phyloP scores from a whole-genome alignment of 2,329 filamentous ascomycete genomes.

The Pyrenophora seminiperda region DNA sequence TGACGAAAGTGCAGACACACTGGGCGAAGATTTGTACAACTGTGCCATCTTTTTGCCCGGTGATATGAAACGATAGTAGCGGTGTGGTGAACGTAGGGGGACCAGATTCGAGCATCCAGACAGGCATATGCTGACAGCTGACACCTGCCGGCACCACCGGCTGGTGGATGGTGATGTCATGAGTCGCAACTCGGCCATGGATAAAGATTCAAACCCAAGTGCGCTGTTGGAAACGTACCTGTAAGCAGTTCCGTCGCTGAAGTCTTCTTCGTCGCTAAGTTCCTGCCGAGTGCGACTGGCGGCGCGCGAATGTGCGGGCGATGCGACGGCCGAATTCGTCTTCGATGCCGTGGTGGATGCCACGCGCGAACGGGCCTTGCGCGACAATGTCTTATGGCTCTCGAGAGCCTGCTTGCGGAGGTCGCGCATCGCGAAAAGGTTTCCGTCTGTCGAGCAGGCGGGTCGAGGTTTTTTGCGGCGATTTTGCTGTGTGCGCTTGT shows the following conservation, averaged over 20 bases:
- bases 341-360: conserved; percentile 64
- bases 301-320: conserved; percentile 61
- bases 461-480: not conserved
- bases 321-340: conserved; percentile 61
- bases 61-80: not conserved
- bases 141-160: too few relatives aligned
- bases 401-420: conserved; percentile 70
- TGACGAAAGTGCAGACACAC: too few relatives aligned
- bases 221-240: conserved; percentile 51
- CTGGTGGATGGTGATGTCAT: conserved; percentile 35
- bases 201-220: conserved; percentile 12
- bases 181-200: conserved; percentile 8
- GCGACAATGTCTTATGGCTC: conserved; percentile 73
- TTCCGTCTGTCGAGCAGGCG: not conserved
- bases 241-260: conserved; percentile 64
- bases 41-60: too few relatives aligned
- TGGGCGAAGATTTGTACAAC: too few relatives aligned
- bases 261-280: conserved; percentile 68
- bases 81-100: not conserved
- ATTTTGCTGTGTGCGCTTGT: conserved; percentile 1
- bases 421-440: conserved; percentile 60
- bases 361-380: conserved; percentile 65
- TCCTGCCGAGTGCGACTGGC: conserved; percentile 62
- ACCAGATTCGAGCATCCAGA: not conserved
- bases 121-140: too few relatives aligned